These are phyloP conservation scores for Sporisorium reilianum DNA, from an alignment of 1,284 basidiomycete species.

Conservation along the genomic window DNA sequence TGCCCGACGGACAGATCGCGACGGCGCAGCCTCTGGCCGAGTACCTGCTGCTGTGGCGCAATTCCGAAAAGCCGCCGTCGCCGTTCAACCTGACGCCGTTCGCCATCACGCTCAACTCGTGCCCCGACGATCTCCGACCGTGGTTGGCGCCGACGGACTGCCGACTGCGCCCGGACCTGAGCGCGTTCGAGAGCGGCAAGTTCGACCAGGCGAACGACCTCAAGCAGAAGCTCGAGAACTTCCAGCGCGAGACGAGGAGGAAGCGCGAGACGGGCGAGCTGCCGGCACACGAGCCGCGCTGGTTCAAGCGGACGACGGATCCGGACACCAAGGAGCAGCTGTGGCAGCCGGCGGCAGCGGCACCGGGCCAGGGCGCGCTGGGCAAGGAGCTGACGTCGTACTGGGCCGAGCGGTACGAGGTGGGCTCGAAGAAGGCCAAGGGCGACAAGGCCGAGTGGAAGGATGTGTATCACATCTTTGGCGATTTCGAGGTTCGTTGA, in stretches of 20 bases:
- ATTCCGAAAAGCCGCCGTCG: conserved; percentile 76
- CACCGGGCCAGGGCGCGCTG: conserved; percentile 3
- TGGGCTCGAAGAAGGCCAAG: conserved; percentile 36
- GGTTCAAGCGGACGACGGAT: conserved; percentile 67
- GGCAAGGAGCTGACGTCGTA: conserved; percentile 49
- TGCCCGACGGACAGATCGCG: conserved; percentile 64
- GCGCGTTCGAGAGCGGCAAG: conserved; percentile 91
- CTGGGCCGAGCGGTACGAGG: conserved; percentile 54
- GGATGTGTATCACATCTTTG: conserved; percentile 58
- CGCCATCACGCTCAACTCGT: conserved; percentile 88
- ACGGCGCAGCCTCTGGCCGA: conserved; percentile 72
- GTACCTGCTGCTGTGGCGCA: conserved; percentile 90
- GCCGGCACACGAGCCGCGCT: conserved; percentile 80
- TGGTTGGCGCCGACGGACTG: conserved; percentile 93
- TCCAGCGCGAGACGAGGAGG: conserved; percentile 82
- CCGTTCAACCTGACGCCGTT: conserved; percentile 88
- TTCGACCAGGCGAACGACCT: conserved; percentile 90
- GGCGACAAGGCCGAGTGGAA: conserved; percentile 50
- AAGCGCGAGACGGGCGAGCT: conserved; percentile 82
- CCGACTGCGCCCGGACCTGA: conserved; percentile 89
- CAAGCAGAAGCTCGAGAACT: conserved; percentile 88
- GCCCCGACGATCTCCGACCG: conserved; percentile 78
- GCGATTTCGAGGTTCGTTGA: conserved; percentile 58
- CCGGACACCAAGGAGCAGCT: conserved; percentile 59
- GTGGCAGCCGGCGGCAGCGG: conserved; percentile 52